Base-by-base conservation (phyloP, 768 basidiomycete genomes). In the Daedaleopsis sinensis region DNA sequence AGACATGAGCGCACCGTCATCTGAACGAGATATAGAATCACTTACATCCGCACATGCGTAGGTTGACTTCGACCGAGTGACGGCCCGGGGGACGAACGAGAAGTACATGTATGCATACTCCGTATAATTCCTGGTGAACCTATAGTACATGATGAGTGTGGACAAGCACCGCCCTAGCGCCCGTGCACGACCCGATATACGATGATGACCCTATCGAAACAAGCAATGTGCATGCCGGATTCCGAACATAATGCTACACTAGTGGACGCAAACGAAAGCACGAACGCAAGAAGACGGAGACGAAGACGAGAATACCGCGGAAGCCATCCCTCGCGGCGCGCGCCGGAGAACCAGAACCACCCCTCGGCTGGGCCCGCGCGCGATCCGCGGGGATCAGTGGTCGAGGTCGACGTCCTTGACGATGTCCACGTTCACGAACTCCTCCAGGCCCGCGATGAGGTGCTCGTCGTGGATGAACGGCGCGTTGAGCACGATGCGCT, bases 361-460 rank as follows among this genome's bases (percentile, higher is more conserved):
- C 27, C 27, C 7, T 32, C 27, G 27, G 4, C 27, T 32, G 4
- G 27, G 27, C 27, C 7, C 27, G 27, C 27, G 7, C 27, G 2
- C 12, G n/a, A n/a, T 18, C 12, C 2, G 11, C 18, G 18, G 39
- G 11, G 3, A n/a, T 60, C 62, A 67, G 42, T 59, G 62, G 49
- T 67, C 65, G 32, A 63, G 37, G 43, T 67, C 62, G 49, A 63
- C 58, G 58, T 61, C 58, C 42, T 67, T 64, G 21, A 69, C 54
- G 27, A 67, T 64, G 43, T 69, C 66, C 18, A 69, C 54, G 36
- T 61, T 58, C 16, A 69, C 66, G 44, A 48, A 65, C 56, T 66
- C 62, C 54, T 64, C 55, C 18, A 67, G 60, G 18, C 59, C 56
- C 18, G 43, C 55, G 15, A 58, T 47, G 24, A 62, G 47, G 32